Evolutionary conservation across 1,139 yeast species (phyloP).

Genomic region (Yamadazyma dushanensis): DNA sequence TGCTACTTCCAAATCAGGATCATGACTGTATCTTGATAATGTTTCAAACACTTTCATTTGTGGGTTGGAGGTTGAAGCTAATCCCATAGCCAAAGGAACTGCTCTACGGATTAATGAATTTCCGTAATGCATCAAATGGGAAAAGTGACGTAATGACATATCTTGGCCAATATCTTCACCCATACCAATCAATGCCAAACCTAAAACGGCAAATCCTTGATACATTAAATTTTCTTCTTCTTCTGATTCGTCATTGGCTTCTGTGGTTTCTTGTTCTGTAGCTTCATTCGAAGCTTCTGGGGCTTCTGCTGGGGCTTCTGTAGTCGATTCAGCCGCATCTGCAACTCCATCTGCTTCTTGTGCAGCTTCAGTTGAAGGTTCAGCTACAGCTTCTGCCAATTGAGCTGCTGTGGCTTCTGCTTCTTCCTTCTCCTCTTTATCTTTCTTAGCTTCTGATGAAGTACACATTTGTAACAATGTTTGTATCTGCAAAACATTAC

Average conservation of each 20-base stretch:
- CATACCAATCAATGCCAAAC: slow-evolving; percentile 92
- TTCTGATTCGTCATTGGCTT: slow-evolving; percentile 20
- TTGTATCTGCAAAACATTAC: slow-evolving; percentile 94
- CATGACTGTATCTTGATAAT: slow-evolving; percentile 93
- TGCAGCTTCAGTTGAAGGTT: slow-evolving; percentile 15
- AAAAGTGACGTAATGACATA: slow-evolving; percentile 95
- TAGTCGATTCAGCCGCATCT: slow-evolving; percentile 13
- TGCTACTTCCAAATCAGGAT: slow-evolving; percentile 91
- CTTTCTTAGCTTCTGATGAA: slow-evolving; percentile 35
- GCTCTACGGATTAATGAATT: slow-evolving; percentile 89
- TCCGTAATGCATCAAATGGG: slow-evolving; percentile 97
- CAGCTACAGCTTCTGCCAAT: slow-evolving; percentile 23
- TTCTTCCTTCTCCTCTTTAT: slow-evolving; percentile 38
- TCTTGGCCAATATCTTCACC: slow-evolving; percentile 98
- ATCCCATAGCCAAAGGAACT: slow-evolving; percentile 97
- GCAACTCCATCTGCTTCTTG: slow-evolving; percentile 16
- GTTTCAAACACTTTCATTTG: slow-evolving; percentile 98
- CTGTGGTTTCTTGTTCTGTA: slow-evolving; percentile 16
- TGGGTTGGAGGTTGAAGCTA: slow-evolving; percentile 90
- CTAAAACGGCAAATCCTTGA: slow-evolving; percentile 91
- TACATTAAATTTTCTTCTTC: slow-evolving; percentile 57
- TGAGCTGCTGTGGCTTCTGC: slow-evolving; percentile 31
- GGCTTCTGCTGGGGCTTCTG: slow-evolving; percentile 10
- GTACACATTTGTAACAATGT: slow-evolving; percentile 87
- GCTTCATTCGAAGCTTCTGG: slow-evolving; percentile 28